These are phyloP conservation scores for Cymodocea nodosa DNA, from an alignment of 116 monocot genomes.

Conservation along the genomic window DNA sequence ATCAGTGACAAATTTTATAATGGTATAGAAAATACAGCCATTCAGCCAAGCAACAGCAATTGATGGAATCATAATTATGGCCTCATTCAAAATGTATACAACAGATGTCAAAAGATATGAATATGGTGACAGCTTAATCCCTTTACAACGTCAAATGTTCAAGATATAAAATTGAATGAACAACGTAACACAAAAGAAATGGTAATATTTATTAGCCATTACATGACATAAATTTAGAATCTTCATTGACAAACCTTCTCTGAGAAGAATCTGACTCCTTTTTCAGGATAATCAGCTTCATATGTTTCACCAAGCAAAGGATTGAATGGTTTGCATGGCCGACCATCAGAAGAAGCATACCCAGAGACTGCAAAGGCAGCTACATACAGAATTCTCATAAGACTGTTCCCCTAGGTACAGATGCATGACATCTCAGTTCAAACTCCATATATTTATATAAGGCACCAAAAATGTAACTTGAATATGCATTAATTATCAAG, in stretches of 20 bases:
- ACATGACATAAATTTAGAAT: too few species aligned
- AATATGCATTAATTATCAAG: not conserved
- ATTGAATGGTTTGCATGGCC: conserved; percentile 90
- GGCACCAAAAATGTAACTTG: not conserved
- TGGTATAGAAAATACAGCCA: too few species aligned
- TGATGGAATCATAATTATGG: too few species aligned
- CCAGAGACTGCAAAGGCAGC: conserved; percentile 96
- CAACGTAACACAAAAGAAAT: too few species aligned
- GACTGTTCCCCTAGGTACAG: conserved; percentile 59
- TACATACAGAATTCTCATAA: conserved; percentile 82
- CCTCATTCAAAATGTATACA: too few species aligned
- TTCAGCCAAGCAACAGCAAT: too few species aligned
- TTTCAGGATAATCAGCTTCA: conserved; percentile 88
- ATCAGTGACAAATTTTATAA: too few species aligned
- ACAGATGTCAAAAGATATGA: too few species aligned
- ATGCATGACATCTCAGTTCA: not conserved
- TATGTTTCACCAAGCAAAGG: conserved; percentile 91
- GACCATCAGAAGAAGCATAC: conserved; percentile 75
- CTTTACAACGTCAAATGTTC: too few species aligned
- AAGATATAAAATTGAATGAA: too few species aligned
- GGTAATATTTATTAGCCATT: too few species aligned
- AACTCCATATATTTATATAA: not conserved
- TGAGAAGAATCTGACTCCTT: conserved; percentile 80
- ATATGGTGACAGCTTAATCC: too few species aligned
- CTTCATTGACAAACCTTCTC: conserved; percentile 52